Base-by-base conservation (phyloP, 495 filamentous ascomycete species). In the Penicillium flavigenum region DNA sequence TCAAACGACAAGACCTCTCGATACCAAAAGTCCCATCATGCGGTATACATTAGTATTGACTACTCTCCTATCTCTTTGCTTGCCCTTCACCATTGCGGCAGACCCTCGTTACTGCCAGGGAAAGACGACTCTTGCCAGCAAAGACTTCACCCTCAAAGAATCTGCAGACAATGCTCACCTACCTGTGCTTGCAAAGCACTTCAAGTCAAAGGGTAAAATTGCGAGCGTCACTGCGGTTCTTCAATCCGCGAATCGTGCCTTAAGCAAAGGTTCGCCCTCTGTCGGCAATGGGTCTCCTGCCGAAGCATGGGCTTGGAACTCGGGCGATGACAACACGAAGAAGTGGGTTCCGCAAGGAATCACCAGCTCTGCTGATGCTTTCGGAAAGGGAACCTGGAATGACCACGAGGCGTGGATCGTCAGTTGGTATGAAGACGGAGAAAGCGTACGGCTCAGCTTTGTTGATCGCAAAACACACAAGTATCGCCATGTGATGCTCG, bases 301-400 rank as follows among this genome's bases (percentile, higher is more conserved):
- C n/a, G 65, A 65, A 20, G 29, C 65, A 14, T 68, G 64, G 59
- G 46, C 38, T 24, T 64, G 62, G 59, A 64, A 69, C 42, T 66
- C 65, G 29, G 66, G 74, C 41, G 74, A 77, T 39, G 47, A 60
- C 42, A 55, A 64, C 45, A 76, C 71, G 0, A 51, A 51, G 3
- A 68, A 71, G 54, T 77, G 74, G 74, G 56, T 65, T 29, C 74
- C 74, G 0, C 74, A 77, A 46, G 74, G 74, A 1, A 69, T 77
- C 16, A 70, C 65, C 27, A 70, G 67, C 22, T 70, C 74, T 0
- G 72, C 63, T 2, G 74, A 77, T 48, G 74, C 74, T 1, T 60
- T 64, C 20, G 67, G 60, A 3, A 52, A 22, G 12, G 72, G 71
- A 5, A 65, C 57, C 0, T 73, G 67, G 41, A 64, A 75, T n/a